A percentile compares a stretch with the other conserved stretches of the same genome.
Conservation (phyloP, 306 rosid genomes). For the barrel medic (Medicago truncatula) region DNA sequence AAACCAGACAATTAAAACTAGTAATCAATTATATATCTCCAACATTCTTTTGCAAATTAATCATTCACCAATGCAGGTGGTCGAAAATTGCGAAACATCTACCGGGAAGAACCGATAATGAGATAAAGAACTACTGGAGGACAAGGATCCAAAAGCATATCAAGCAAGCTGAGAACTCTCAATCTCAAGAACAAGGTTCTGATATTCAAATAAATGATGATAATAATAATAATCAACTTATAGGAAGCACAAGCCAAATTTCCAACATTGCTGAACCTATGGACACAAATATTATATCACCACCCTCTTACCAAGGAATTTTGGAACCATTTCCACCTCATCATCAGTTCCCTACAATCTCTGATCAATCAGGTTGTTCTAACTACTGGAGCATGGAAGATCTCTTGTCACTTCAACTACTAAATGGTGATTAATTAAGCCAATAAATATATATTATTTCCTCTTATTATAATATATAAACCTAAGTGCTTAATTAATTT, state of each 20-base stretch:
- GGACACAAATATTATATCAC: constrained; percentile 10
- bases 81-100: constrained; percentile 88
- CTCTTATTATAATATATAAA: neutral
- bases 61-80: constrained; percentile 65
- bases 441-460: neutral
- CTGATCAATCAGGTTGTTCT: constrained; percentile 10
- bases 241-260: constrained; percentile 10
- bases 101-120: constrained; percentile 54
- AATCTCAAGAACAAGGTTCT: constrained; percentile 36
- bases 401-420: constrained; percentile 20
- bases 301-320: constrained; percentile 15
- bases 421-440: constrained; percentile 24
- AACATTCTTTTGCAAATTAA: constrained; percentile 10
- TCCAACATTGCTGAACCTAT: constrained; percentile 1
- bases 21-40: neutral
- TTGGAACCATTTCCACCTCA: constrained; percentile 20
- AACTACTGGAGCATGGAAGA: constrained; percentile 26
- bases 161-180: constrained; percentile 62
- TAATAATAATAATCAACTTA: neutral
- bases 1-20: neutral
- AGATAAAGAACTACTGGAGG: constrained; percentile 93
- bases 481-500: constrained; percentile 7
- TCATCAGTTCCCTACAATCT: constrained; percentile 9
- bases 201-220: constrained; percentile 18
- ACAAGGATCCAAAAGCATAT: constrained; percentile 86